These are phyloP conservation scores for Talaromyces sp. DNA, from an alignment of 2,329 filamentous ascomycete genomes.

Conservation along the genomic window DNA sequence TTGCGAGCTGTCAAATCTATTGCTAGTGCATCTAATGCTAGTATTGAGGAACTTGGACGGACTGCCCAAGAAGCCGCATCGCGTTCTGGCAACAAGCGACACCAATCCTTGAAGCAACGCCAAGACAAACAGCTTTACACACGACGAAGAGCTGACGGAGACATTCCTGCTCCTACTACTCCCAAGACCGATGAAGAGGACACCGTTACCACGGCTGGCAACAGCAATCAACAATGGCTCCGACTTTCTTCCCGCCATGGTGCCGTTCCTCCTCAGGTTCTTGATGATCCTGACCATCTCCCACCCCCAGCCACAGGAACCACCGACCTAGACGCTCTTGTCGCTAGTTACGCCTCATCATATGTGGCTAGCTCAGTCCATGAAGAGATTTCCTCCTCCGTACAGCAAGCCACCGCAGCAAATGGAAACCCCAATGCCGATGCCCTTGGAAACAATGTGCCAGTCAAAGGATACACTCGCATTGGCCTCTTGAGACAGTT, in stretches of 20 bases:
- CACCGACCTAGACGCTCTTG: constrained; percentile 78
- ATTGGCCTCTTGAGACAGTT: constrained; percentile 80
- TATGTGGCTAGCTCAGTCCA: constrained; percentile 69
- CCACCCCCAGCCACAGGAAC: constrained; percentile 57
- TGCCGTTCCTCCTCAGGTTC: constrained; percentile 54
- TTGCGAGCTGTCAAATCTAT: constrained; percentile 86
- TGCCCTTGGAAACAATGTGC: constrained; percentile 37
- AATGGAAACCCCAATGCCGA: constrained; percentile 63
- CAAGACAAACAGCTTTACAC: constrained; percentile 92
- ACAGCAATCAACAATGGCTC: constrained; percentile 56
- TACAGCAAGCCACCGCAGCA: constrained; percentile 59
- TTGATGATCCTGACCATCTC: constrained; percentile 65
- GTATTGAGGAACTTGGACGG: constrained; percentile 63
- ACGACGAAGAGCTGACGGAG: constrained; percentile 62
- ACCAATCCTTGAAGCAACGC: constrained; percentile 74
- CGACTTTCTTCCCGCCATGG: constrained; percentile 54
- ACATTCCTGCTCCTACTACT: constrained; percentile 46
- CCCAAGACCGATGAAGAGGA: constrained; percentile 62
- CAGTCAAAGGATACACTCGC: constrained; percentile 70
- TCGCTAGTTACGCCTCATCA: constrained; percentile 70
- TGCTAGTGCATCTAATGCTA: constrained; percentile 73
- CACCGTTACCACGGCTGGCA: constrained; percentile 45
- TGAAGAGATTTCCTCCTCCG: constrained; percentile 71
- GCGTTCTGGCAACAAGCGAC: constrained; percentile 65
- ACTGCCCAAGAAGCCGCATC: constrained; percentile 56